A percentile compares a stretch with the other conserved stretches of the same genome.
Evolutionary conservation across 2,329 filamentous ascomycete genomes (phyloP).

Genomic region (Chalara sp.): DNA sequence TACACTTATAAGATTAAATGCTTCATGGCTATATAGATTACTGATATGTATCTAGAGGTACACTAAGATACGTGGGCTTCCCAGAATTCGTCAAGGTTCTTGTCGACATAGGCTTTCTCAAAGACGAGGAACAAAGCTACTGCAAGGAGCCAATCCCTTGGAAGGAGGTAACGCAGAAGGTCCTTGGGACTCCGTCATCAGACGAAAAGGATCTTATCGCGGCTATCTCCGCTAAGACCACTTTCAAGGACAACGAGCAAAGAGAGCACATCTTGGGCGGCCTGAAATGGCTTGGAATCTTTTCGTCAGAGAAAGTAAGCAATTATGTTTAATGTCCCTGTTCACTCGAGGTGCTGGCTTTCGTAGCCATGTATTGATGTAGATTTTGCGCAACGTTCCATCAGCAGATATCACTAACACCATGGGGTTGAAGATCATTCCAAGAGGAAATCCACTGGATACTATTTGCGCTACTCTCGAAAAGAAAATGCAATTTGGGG

Average conservation of each 20-base stretch:
- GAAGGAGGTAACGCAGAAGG: constrained; percentile 77
- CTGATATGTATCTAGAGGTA: constrained; percentile 44
- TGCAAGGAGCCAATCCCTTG: constrained; percentile 65
- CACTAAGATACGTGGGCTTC: constrained; percentile 83
- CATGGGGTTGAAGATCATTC: constrained; percentile 44
- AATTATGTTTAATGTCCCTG: constrained; percentile 7
- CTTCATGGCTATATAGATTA: neutral
- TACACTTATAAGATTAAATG: neutral
- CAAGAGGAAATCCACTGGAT: constrained; percentile 75
- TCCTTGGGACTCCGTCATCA: constrained; percentile 62
- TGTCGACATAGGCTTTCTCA: constrained; percentile 85
- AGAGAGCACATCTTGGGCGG: constrained; percentile 64
- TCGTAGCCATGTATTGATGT: too few species aligned
- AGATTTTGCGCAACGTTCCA: too few species aligned
- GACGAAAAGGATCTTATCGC: constrained; percentile 63
- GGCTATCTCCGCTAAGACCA: constrained; percentile 69
- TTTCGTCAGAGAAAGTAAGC: constrained; percentile 52
- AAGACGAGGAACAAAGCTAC: constrained; percentile 58
- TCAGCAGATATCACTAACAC: too few species aligned
- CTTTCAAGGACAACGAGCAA: constrained; percentile 62
- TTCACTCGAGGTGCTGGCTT: too few species aligned
- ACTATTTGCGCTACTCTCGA: constrained; percentile 86
- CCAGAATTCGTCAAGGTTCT: constrained; percentile 83
- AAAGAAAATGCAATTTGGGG: constrained; percentile 83
- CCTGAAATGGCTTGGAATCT: constrained; percentile 64